Evolutionary conservation across 805 yeast species (phyloP).

Genomic region (Starmerella asiatica): DNA sequence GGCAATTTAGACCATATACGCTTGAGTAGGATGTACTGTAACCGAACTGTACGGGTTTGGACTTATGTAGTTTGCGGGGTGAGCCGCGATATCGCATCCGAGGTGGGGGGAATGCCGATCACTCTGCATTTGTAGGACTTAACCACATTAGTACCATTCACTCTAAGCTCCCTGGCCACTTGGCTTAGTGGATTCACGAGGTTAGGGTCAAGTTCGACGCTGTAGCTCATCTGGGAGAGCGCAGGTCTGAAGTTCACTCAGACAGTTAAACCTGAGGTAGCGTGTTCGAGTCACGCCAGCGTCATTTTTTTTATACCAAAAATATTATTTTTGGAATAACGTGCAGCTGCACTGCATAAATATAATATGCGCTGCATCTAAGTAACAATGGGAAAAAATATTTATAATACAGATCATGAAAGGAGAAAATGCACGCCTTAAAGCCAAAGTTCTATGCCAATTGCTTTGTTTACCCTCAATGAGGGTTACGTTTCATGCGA

Average conservation of each 20-base stretch:
- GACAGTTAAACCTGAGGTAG: conserved; percentile 56
- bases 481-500: conserved; percentile 34
- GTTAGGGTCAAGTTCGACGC: conserved; percentile 26
- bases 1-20: too few relatives aligned
- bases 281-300: conserved; percentile 70
- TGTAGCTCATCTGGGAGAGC: conserved; percentile 41
- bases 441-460: too few relatives aligned
- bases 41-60: too few relatives aligned
- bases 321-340: neutral
- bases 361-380: neutral
- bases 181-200: neutral
- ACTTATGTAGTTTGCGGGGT: too few relatives aligned
- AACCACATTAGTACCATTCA: too few relatives aligned
- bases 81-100: too few relatives aligned
- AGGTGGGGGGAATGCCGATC: too few relatives aligned
- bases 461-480: conserved; percentile 1
- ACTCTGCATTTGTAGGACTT: too few relatives aligned
- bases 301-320: conserved; percentile 22
- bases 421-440: neutral
- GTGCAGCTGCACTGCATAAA: too few relatives aligned
- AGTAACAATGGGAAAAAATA: neutral
- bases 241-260: conserved; percentile 33
- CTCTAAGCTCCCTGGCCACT: too few relatives aligned
- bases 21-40: too few relatives aligned
- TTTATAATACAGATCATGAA: neutral